phyloP scores from a whole-genome alignment of 768 basidiomycete species.

The Lactarius hengduanensis region DNA sequence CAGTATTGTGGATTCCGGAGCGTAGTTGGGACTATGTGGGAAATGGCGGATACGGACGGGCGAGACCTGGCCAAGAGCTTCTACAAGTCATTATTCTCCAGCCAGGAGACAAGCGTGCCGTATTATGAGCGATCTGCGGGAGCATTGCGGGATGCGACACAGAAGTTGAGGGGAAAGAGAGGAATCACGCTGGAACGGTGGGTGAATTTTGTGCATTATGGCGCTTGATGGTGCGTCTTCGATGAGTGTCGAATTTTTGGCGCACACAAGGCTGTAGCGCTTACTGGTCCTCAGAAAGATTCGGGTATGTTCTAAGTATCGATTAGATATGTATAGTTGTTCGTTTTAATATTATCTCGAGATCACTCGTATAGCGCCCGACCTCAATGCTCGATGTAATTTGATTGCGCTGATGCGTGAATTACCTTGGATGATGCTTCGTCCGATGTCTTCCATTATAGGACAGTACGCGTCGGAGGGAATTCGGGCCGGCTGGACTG shows the following conservation, averaged over 20 bases:
- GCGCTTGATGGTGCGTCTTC: neutral
- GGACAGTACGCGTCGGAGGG: neutral
- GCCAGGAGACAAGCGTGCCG: too few species aligned
- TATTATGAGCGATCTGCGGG: too few species aligned
- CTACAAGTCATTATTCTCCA: too few species aligned
- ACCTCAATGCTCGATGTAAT: neutral
- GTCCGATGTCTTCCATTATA: neutral
- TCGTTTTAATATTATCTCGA: neutral
- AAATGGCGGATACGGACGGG: too few species aligned
- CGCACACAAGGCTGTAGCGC: rapidly evolving
- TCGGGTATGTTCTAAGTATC: neutral
- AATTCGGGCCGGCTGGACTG: too few species aligned
- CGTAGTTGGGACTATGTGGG: too few species aligned
- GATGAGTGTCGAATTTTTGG: neutral
- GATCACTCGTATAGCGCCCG: neutral
- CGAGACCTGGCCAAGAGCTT: too few species aligned
- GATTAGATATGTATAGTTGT: too few species aligned
- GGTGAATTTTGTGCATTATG: constrained; percentile 20
- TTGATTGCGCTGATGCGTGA: neutral
- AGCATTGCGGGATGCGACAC: neutral
- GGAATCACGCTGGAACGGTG: constrained; percentile 1
- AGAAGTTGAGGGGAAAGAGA: constrained; percentile 2
- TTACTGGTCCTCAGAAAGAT: neutral
- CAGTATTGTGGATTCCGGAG: too few species aligned
- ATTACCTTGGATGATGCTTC: neutral